phyloP scores from a whole-genome alignment of 441 rosid genomes.

The Pelargonium citronellum region DNA sequence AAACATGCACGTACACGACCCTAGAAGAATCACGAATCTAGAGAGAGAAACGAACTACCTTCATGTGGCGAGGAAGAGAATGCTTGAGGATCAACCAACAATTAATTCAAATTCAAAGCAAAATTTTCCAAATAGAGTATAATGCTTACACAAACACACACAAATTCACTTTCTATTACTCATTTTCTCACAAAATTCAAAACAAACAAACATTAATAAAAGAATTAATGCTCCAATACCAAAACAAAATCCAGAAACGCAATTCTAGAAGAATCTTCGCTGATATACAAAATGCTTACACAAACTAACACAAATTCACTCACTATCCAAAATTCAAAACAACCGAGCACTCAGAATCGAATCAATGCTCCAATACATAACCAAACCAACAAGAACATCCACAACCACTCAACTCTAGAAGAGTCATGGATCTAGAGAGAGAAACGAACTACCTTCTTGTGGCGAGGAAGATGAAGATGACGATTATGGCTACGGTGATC shows the following conservation, averaged over 20 bases:
- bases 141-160: too few species aligned
- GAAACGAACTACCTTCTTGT: constrained; percentile 25
- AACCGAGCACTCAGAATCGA: neutral
- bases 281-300: neutral
- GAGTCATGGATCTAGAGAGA: neutral
- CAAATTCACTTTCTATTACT: too few species aligned
- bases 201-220: too few species aligned
- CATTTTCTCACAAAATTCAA: too few species aligned
- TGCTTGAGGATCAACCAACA: too few species aligned
- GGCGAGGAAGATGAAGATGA: constrained; percentile 1
- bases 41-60: constrained; percentile 23
- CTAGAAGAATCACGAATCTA: neutral
- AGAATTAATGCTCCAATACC: too few species aligned
- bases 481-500: constrained; percentile 11
- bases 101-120: too few species aligned
- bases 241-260: too few species aligned
- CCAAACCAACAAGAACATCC: too few species aligned
- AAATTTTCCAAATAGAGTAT: too few species aligned
- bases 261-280: too few species aligned
- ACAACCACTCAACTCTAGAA: neutral
- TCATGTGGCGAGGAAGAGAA: constrained; percentile 4
- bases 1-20: too few species aligned
- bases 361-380: neutral
- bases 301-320: neutral
- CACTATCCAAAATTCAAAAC: neutral